These are phyloP conservation scores for Suhomyces terraborum DNA, from an alignment of 1,139 yeast genomes.

Conservation along the genomic window DNA sequence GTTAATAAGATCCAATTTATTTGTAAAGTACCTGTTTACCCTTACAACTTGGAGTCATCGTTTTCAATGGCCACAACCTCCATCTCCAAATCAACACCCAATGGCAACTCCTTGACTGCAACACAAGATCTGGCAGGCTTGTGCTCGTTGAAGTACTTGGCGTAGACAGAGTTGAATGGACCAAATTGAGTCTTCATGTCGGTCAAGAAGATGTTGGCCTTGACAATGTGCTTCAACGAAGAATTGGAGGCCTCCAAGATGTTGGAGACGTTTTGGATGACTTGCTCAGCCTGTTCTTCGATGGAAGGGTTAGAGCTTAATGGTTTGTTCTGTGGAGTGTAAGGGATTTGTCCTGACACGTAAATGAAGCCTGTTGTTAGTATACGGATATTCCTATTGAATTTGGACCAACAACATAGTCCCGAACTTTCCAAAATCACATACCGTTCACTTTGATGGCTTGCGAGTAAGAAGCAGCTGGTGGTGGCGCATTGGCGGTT, in stretches of 20 bases:
- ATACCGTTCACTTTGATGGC: conserved; percentile 83
- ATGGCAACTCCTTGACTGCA: conserved; percentile 84
- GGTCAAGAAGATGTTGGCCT: conserved; percentile 83
- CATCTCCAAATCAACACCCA: conserved; percentile 71
- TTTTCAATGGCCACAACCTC: conserved; percentile 80
- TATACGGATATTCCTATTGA: conserved; percentile 9
- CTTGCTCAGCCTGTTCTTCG: conserved; percentile 83
- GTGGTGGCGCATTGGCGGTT: conserved; percentile 85
- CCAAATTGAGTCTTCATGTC: conserved; percentile 78
- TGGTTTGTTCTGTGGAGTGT: conserved; percentile 79
- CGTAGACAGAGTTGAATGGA: conserved; percentile 80
- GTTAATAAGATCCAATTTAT: not conserved
- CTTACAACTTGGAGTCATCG: conserved; percentile 41
- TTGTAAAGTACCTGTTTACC: not conserved
- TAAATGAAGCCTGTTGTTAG: conserved; percentile 66
- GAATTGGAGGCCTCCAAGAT: conserved; percentile 84
- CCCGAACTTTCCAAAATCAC: conserved; percentile 23
- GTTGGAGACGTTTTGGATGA: conserved; percentile 70
- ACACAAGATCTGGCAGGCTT: conserved; percentile 97
- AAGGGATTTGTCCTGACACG: conserved; percentile 95
- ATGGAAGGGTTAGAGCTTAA: conserved; percentile 67
- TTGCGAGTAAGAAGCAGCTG: conserved; percentile 94
- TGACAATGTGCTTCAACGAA: conserved; percentile 76
- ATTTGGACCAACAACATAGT: not conserved
- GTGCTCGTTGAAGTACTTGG: conserved; percentile 74